phyloP scores from a whole-genome alignment of 192 early-diverging fungal species.

The Gamsiella multidivaricata region DNA sequence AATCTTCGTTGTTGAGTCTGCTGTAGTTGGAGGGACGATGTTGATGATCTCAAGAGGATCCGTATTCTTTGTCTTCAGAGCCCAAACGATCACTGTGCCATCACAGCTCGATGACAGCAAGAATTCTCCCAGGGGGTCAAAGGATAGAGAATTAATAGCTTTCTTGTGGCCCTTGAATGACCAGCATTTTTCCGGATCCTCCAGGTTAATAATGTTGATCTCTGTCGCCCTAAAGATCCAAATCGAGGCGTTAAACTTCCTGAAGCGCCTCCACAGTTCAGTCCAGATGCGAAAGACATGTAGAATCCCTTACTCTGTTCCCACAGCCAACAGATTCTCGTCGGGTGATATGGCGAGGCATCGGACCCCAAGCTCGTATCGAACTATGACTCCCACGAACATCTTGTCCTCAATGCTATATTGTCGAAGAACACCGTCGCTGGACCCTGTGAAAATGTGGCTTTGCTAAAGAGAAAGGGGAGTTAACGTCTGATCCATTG shows the following conservation, averaged over 20 bases:
- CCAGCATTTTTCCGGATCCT: conserved; percentile 37
- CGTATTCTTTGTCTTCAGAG: conserved; percentile 21
- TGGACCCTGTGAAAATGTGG: conserved; percentile 22
- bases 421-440: conserved; percentile 20
- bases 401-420: conserved; percentile 9
- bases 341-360: conserved; percentile 31
- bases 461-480: conserved; percentile 2
- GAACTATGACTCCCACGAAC: conserved; percentile 16
- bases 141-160: conserved; percentile 32
- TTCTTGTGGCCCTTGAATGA: conserved; percentile 45
- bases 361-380: conserved; percentile 23
- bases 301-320: conserved; percentile 27
- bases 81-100: conserved; percentile 41
- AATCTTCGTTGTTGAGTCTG: conserved; percentile 18
- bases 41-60: conserved; percentile 26
- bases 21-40: conserved; percentile 4
- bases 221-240: background rate
- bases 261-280: no score
- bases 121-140: conserved; percentile 42
- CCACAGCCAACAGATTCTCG: conserved; percentile 24
- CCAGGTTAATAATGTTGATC: conserved; percentile 42
- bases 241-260: no score
- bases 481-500: no score
- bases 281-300: no score
- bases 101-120: conserved; percentile 51